These are phyloP conservation scores for Penicillium sp. DNA, from an alignment of 2,329 filamentous ascomycete species.

Conservation along the genomic window DNA sequence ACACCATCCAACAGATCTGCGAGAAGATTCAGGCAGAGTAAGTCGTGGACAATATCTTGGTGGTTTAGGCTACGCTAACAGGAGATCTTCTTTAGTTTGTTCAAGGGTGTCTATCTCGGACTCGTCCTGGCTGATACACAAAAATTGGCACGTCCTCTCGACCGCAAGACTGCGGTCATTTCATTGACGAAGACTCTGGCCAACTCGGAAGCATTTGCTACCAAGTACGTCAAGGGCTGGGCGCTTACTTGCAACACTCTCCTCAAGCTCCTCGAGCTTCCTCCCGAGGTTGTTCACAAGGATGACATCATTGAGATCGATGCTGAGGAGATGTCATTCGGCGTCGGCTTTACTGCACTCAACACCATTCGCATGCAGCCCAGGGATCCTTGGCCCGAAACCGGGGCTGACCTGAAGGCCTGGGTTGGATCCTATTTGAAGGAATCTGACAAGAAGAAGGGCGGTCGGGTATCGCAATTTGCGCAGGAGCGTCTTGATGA, in stretches of 20 bases:
- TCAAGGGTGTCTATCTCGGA: slow-evolving; percentile 75
- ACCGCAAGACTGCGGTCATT: slow-evolving; percentile 89
- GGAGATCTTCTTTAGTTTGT: slow-evolving; percentile 49
- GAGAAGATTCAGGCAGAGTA: slow-evolving; percentile 69
- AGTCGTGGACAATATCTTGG: slow-evolving; percentile 18
- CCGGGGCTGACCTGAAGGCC: slow-evolving; percentile 65
- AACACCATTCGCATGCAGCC: slow-evolving; percentile 76
- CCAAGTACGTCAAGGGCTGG: slow-evolving; percentile 79
- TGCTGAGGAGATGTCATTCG: slow-evolving; percentile 91
- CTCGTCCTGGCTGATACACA: slow-evolving; percentile 86
- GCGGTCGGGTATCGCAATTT: slow-evolving; percentile 64
- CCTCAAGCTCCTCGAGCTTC: slow-evolving; percentile 81
- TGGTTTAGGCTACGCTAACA: not conserved
- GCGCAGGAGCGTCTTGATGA: slow-evolving; percentile 64
- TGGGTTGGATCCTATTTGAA: slow-evolving; percentile 83
- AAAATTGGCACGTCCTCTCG: slow-evolving; percentile 77
- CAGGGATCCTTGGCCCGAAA: slow-evolving; percentile 78
- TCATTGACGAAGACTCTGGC: slow-evolving; percentile 89
- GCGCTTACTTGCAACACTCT: slow-evolving; percentile 82
- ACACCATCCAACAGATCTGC: slow-evolving; percentile 84
- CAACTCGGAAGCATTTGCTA: slow-evolving; percentile 76
- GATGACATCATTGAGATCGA: slow-evolving; percentile 83
- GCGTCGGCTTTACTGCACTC: slow-evolving; percentile 86
- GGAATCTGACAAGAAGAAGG: slow-evolving; percentile 67
- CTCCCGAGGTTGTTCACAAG: slow-evolving; percentile 64